Conservation (phyloP, 129 eudicot species). For the Chrysanthemum lavandulifolium region DNA sequence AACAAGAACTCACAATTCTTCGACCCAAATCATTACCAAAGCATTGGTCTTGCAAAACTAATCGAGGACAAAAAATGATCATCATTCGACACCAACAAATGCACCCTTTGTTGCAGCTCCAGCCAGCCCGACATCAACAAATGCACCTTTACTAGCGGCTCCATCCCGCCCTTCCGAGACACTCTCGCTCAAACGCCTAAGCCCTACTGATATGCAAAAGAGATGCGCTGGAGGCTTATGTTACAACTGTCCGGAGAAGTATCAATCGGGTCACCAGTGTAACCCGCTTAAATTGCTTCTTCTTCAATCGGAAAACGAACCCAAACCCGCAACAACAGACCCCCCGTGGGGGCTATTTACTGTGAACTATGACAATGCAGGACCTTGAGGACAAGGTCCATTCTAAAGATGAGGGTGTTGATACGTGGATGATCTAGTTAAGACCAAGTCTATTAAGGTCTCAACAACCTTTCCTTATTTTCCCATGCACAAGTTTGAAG, state of each 20-base stretch:
- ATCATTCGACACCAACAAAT: neutral
- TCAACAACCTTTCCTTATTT: too few relatives aligned
- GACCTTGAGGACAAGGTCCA: too few relatives aligned
- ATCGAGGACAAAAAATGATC: neutral
- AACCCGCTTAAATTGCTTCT: neutral
- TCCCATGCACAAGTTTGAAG: too few relatives aligned
- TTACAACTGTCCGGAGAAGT: neutral
- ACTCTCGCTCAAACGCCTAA: neutral
- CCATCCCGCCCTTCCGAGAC: neutral
- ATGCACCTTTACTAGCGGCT: neutral
- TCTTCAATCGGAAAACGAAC: neutral
- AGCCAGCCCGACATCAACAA: neutral
- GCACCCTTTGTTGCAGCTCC: neutral
- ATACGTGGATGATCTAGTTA: too few relatives aligned
- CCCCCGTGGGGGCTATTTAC: too few relatives aligned
- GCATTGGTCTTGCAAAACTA: neutral
- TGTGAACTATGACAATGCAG: too few relatives aligned
- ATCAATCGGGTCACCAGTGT: neutral
- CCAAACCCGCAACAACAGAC: neutral
- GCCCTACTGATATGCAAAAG: neutral
- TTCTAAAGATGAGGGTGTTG: too few relatives aligned
- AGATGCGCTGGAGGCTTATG: neutral
- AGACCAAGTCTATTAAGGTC: too few relatives aligned
- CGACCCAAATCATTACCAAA: neutral
- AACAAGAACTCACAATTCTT: neutral